Conservation (phyloP, 228 moss, liverwort and hornwort genomes). For the Sphagnum magellanicum region DNA sequence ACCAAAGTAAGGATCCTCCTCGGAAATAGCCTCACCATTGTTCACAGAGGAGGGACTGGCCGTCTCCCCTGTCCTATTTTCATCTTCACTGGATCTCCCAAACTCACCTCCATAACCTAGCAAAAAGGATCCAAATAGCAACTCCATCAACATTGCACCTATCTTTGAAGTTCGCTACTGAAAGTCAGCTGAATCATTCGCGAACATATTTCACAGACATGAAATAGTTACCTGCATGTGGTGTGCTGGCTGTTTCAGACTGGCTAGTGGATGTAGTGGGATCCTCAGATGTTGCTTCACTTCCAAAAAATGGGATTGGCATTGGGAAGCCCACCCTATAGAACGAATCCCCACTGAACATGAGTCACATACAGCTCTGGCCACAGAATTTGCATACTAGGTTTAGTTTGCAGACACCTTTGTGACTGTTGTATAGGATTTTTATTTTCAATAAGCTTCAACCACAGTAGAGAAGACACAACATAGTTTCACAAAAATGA, state of each 20-base stretch:
- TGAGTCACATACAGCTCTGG: neutral
- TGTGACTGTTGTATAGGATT: too few relatives aligned
- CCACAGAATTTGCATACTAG: too few relatives aligned
- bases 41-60: constrained; percentile 1
- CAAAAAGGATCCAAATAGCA: neutral
- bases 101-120: constrained; percentile 20
- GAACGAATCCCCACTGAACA: neutral
- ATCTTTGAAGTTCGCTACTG: too few relatives aligned
- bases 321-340: constrained; percentile 11
- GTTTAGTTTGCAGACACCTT: too few relatives aligned
- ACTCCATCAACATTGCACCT: too few relatives aligned
- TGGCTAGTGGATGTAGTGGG: neutral
- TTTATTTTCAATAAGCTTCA: too few relatives aligned
- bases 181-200: neutral
- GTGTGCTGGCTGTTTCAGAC: constrained; percentile 7
- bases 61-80: constrained; percentile 6
- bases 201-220: constrained; percentile 1
- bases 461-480: too few relatives aligned
- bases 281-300: constrained; percentile 17
- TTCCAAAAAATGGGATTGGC: constrained; percentile 27
- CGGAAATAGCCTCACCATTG: constrained; percentile 4
- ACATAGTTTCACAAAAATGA: too few relatives aligned
- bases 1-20: constrained; percentile 25
- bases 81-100: constrained; percentile 18
- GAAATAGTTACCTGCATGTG: constrained; percentile 16